Evolutionary conservation across 108 stramenopile species (phyloP).

Genomic region (Cyclostephanos invisitatus): DNA sequence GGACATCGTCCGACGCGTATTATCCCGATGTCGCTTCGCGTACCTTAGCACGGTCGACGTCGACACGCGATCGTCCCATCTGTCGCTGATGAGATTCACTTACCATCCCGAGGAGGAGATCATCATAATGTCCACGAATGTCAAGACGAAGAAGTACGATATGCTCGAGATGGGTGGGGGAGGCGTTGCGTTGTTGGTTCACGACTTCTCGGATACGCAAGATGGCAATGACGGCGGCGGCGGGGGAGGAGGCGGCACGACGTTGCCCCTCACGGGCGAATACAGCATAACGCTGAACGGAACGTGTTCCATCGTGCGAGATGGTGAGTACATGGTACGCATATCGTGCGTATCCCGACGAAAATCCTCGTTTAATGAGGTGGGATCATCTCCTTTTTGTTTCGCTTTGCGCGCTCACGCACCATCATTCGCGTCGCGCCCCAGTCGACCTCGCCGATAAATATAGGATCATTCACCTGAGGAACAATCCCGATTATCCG

Average conservation of each 20-base stretch:
- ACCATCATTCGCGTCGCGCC: not conserved
- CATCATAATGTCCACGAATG: slow-evolving; percentile 65
- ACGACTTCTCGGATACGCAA: slow-evolving; percentile 53
- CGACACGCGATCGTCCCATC: slow-evolving; percentile 23
- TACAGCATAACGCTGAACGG: slow-evolving; percentile 71
- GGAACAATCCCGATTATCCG: slow-evolving; percentile 68
- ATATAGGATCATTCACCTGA: slow-evolving; percentile 52
- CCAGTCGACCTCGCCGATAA: slow-evolving; percentile 41
- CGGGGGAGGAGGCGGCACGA: not conserved
- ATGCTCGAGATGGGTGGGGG: slow-evolving; percentile 55
- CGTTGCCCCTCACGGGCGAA: slow-evolving; percentile 24
- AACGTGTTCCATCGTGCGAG: slow-evolving; percentile 55
- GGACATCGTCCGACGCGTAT: slow-evolving; percentile 41
- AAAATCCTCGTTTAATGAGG: no score
- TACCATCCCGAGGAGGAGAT: slow-evolving; percentile 51
- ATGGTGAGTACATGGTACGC: slow-evolving; percentile 33
- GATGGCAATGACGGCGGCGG: not conserved
- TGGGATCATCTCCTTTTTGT: not conserved
- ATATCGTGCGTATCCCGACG: not conserved
- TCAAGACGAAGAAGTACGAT: slow-evolving; percentile 62
- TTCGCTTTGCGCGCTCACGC: not conserved
- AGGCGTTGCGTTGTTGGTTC: slow-evolving; percentile 38
- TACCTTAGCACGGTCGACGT: slow-evolving; percentile 64
- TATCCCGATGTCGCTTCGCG: slow-evolving; percentile 55
- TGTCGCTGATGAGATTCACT: slow-evolving; percentile 70